Base-by-base conservation (phyloP, 2,329 filamentous ascomycete genomes). In the Lasiodiplodia hormozganensis region DNA sequence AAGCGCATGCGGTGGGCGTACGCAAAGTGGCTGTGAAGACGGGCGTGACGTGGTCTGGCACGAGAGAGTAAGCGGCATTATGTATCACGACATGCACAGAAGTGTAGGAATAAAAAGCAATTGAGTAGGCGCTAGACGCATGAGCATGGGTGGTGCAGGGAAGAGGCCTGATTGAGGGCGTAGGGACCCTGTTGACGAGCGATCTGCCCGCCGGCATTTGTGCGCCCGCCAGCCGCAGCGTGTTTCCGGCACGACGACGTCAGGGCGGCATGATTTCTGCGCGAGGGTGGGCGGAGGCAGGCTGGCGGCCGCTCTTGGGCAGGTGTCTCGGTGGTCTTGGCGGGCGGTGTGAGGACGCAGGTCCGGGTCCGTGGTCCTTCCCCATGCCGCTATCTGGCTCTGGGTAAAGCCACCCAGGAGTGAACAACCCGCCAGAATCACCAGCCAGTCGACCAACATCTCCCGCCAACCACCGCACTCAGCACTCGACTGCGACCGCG, bases 1-100 rank as follows among this genome's bases (percentile, higher is more conserved):
- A 89, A 94, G 73, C 87, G 96, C 69, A 93, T 98, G 73, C 86
- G 92, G 71, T 98, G 96, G 95, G 91, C 92, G 4, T 98, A 97
- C 83, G 88, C 88, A 2, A 90, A 90, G 76, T 97, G 92, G 91
- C 78, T 85, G 52, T 67, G 64, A 65, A 51, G 28, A 36, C 7
- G 53, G 18, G 31, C 34, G 47, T 54, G 62, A 56, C 49, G 49
- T 51, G 43, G 18, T 28, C n/a, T n/a, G n/a, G n/a, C n/a, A n/a
- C n/a, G 38, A 16, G 49, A n/a, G 7, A 10, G 43, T 8, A 43
- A 60, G 34, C 56, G 56, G 12, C 34, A 28, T 36, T 21, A 60
- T 25, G 34, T 36, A 43, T 40, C 11, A 43, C 56, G 58, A 28
- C n/a, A 18, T 18, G 14, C 12, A 53, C 14, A 53, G 18, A 2